phyloP scores from a whole-genome alignment of 179 eudicot species.

The Pouteria campechiana region DNA sequence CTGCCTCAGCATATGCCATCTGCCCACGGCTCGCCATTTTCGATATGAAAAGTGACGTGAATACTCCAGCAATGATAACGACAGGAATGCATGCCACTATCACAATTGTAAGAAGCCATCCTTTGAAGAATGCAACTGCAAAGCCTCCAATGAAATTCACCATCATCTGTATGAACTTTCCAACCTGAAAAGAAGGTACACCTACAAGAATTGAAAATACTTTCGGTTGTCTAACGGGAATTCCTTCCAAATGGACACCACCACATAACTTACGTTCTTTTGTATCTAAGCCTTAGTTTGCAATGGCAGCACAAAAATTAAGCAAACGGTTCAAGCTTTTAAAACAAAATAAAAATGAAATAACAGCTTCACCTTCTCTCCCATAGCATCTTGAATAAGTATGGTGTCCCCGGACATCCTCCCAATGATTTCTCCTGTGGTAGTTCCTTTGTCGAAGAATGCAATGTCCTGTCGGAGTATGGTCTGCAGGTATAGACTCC shows the following conservation, averaged over 20 bases:
- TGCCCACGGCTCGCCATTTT: slow-evolving; percentile 63
- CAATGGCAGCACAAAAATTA: too few relatives aligned
- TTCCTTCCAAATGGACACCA: too few relatives aligned
- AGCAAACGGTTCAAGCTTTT: too few relatives aligned
- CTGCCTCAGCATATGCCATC: slow-evolving; percentile 76
- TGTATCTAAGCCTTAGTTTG: too few relatives aligned
- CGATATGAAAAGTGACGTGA: slow-evolving; percentile 34
- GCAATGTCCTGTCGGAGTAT: slow-evolving; percentile 71
- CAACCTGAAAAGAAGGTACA: slow-evolving; percentile 64
- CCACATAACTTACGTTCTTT: too few relatives aligned
- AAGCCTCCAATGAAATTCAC: slow-evolving; percentile 72
- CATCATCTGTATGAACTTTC: slow-evolving; percentile 55
- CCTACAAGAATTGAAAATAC: too few relatives aligned
- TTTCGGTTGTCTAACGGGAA: too few relatives aligned
- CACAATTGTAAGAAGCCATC: slow-evolving; percentile 72
- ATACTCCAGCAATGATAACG: slow-evolving; percentile 46
- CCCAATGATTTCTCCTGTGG: slow-evolving; percentile 74
- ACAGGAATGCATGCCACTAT: slow-evolving; percentile 49
- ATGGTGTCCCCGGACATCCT: slow-evolving; percentile 91
- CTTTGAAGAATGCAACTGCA: slow-evolving; percentile 48
- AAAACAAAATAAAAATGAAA: too few relatives aligned
- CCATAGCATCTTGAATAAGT: slow-evolving; percentile 91
- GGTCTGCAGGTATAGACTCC: slow-evolving; percentile 63
- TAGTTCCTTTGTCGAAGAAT: slow-evolving; percentile 79
- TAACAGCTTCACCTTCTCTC: slow-evolving; percentile 47